These are phyloP conservation scores for Cyamopsis tetragonoloba DNA, from an alignment of 306 rosid species.

Conservation along the genomic window DNA sequence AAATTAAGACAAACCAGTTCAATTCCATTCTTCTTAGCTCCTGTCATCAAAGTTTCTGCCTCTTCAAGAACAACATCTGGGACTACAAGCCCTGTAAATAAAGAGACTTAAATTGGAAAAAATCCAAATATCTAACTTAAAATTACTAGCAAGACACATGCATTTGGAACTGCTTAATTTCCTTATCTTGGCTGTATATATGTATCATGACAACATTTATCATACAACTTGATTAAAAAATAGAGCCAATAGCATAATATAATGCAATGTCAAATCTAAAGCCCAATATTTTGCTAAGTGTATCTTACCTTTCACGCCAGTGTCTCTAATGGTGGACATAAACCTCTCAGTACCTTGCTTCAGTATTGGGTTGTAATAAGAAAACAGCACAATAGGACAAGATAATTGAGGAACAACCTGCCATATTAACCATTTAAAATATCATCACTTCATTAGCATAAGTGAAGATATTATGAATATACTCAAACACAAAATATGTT, in stretches of 20 bases:
- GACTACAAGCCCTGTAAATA: constrained; percentile 74
- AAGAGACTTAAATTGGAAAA: background rate
- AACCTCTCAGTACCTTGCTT: constrained; percentile 72
- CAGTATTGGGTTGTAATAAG: constrained; percentile 90
- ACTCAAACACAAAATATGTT: no score
- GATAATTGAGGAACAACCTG: constrained; percentile 87
- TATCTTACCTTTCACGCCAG: constrained; percentile 68
- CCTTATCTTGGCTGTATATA: no score
- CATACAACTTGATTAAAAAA: no score
- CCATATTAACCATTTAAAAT: constrained; percentile 23
- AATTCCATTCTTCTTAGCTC: constrained; percentile 69
- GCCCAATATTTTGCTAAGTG: constrained; percentile 8
- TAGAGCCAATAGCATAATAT: no score
- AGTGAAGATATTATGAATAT: no score
- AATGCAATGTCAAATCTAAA: no score
- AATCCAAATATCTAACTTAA: background rate
- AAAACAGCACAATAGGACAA: constrained; percentile 76
- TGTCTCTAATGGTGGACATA: constrained; percentile 64
- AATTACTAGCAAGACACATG: no score
- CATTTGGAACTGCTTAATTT: no score
- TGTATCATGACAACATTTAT: no score
- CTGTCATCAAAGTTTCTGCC: constrained; percentile 56
- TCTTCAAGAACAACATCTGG: constrained; percentile 96
- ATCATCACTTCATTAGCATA: background rate
- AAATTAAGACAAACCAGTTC: constrained; percentile 66